Base-by-base conservation (phyloP, 495 filamentous ascomycete genomes). In the Neurospora sp. region DNA sequence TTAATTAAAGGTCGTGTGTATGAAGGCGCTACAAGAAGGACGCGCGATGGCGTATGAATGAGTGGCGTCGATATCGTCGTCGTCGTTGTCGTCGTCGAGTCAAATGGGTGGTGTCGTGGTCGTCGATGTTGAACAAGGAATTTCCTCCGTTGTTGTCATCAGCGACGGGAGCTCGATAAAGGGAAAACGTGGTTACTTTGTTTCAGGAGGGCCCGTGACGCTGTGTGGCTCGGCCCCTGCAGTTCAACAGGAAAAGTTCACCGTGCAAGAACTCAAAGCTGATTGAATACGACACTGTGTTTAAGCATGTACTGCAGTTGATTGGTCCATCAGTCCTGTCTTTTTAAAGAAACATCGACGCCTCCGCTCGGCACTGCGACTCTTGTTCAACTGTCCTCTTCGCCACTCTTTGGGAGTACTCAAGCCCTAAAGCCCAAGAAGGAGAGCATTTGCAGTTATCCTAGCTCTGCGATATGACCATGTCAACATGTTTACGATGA, bases 161-260 rank as follows among this genome's bases (percentile, higher is more conserved):
- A 59, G 48, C 22, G 11, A 31, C 22, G 22, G 22, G 48, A 59
- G 74, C 41, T 74, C 37, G 74, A 70, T 75, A 42, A 61, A 76
- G 70, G 70, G 73, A 71, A 72, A 76, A 76, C 73, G 75, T 76
- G 75, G 75, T 76, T 76, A 75, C 75, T 76, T 76, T 69, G 22
- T 76, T 75, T 76, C 75, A 75, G 44, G 40, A 74, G 68, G n/a
- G 69, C 40, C 41, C 48, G 18, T 69, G 61, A 66, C 53, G 53
- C 53, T 61, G 53, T 61, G 53, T 66, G 53, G 53, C 53, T 59
- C 18, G 35, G 72, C 71, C 71, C 61, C 66, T 73, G 74, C 42
- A 71, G 27, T 61, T 38, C 10, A 48, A 31, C 74, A 46, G 38
- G 44, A 69, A 35, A 20, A 38, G 61, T n/a, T 46, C n/a, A 76